These are phyloP conservation scores for Fragaria iinumae DNA, from an alignment of 306 rosid genomes.

Conservation along the genomic window DNA sequence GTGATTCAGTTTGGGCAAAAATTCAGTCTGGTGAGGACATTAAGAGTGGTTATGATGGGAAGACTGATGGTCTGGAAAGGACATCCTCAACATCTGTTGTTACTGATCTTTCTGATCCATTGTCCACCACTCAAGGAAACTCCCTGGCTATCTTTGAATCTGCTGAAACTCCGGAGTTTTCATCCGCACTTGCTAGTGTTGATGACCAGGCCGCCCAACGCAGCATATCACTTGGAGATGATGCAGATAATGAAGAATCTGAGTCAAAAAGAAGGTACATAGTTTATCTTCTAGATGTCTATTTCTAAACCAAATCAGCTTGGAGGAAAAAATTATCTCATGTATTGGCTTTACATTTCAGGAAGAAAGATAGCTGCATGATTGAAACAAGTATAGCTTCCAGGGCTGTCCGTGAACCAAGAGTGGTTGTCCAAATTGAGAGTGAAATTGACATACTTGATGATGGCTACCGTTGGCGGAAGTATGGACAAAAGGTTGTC, in stretches of 20 bases:
- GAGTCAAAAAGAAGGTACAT: constrained; percentile 70
- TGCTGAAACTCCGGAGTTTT: constrained; percentile 57
- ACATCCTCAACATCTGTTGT: constrained; percentile 55
- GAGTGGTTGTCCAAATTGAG: constrained; percentile 84
- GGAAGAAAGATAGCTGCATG: constrained; percentile 57
- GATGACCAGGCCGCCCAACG: constrained; percentile 56
- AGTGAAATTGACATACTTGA: constrained; percentile 79
- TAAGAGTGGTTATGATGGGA: constrained; percentile 43
- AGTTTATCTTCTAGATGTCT: constrained; percentile 8
- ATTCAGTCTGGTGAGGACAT: constrained; percentile 41
- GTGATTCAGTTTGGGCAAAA: constrained; percentile 50
- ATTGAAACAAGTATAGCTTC: constrained; percentile 51
- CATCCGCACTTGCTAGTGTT: constrained; percentile 60
- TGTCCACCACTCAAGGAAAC: constrained; percentile 44
- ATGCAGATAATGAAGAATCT: constrained; percentile 57
- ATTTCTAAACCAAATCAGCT: neutral
- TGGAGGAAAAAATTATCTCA: constrained; percentile 3
- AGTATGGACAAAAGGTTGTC: constrained; percentile 90
- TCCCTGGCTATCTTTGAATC: constrained; percentile 45
- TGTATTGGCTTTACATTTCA: constrained; percentile 36
- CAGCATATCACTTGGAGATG: constrained; percentile 40
- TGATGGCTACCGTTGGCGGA: constrained; percentile 95
- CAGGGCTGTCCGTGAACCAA: constrained; percentile 71
- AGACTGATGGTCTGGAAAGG: constrained; percentile 59
- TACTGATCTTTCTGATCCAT: constrained; percentile 58